Conservation (phyloP, 352 stramenopile genomes). For the Nothophytophthora sp. region DNA sequence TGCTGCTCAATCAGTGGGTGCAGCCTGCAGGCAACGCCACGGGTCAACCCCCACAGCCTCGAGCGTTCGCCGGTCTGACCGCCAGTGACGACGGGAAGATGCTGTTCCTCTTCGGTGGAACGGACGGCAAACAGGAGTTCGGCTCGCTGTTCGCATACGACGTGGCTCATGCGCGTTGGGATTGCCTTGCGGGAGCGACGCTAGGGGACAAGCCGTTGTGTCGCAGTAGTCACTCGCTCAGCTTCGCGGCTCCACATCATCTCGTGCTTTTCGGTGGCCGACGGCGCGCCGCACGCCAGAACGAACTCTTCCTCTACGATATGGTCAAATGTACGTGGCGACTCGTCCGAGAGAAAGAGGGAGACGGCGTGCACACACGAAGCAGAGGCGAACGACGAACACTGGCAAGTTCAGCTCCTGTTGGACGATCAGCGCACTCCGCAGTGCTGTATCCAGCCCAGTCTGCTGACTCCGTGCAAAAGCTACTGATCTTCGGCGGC, state of each 20-base stretch:
- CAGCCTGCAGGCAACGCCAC: conserved; percentile 25
- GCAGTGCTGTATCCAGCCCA: conserved; percentile 37
- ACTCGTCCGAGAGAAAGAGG: conserved; percentile 13
- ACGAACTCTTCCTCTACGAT: conserved; percentile 62
- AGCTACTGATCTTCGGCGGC: conserved; percentile 64
- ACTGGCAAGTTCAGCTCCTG: conserved; percentile 15
- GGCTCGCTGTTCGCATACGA: conserved; percentile 64
- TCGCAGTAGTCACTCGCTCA: conserved; percentile 68
- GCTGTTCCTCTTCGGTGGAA: conserved; percentile 70
- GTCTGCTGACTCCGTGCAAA: conserved; percentile 23
- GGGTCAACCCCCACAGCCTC: conserved; percentile 38
- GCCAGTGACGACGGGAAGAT: conserved; percentile 44
- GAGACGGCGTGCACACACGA: conserved; percentile 1
- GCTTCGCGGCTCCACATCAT: conserved; percentile 42
- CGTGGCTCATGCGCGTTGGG: conserved; percentile 48
- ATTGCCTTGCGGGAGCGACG: conserved; percentile 37
- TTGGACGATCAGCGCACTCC: conserved; percentile 46
- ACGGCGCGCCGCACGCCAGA: conserved; percentile 42
- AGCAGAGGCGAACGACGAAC: neutral
- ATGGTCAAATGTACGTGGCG: conserved; percentile 33
- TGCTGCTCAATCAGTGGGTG: conserved; percentile 58
- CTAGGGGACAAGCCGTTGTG: conserved; percentile 43
- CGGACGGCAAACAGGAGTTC: conserved; percentile 55
- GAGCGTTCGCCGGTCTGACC: conserved; percentile 54
- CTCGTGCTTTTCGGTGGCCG: conserved; percentile 66